A percentile compares a stretch with the other conserved stretches of the same genome.
Conservation (phyloP, 768 basidiomycete species). For the Mycena capillaripes region DNA sequence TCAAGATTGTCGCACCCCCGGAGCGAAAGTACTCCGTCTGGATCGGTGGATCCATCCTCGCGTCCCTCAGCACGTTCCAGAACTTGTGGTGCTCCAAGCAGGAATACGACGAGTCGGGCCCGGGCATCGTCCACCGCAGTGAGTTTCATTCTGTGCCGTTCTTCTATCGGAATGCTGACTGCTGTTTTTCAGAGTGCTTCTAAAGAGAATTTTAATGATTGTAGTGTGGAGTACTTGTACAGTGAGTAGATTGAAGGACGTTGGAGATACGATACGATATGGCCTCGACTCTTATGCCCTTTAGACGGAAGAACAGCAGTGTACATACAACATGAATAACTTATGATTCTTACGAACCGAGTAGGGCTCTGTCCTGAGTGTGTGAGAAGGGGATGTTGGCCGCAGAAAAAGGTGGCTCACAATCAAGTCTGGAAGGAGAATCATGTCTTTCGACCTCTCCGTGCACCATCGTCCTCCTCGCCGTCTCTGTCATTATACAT, state of each 20-base stretch:
- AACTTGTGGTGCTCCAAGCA: constrained; percentile 39
- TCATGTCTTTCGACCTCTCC: too few relatives aligned
- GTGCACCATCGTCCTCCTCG: too few relatives aligned
- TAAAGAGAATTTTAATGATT: constrained; percentile 19
- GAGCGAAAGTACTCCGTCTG: constrained; percentile 74
- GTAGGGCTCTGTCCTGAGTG: too few relatives aligned
- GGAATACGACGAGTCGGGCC: constrained; percentile 50
- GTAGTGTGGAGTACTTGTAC: constrained; percentile 26
- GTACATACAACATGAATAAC: too few relatives aligned
- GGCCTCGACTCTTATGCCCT: background rate
- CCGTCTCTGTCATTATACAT: constrained; percentile 50
- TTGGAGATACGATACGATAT: too few relatives aligned
- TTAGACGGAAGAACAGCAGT: too few relatives aligned
- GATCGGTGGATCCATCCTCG: constrained; percentile 37
- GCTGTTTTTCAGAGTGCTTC: constrained; percentile 36
- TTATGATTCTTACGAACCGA: too few relatives aligned
- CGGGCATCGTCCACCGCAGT: constrained; percentile 63
- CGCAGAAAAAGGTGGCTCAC: too few relatives aligned
- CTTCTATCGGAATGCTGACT: background rate
- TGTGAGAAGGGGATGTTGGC: too few relatives aligned
- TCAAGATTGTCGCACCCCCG: constrained; percentile 71
- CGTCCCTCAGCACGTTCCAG: constrained; percentile 37
- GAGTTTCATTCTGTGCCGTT: constrained; percentile 7
- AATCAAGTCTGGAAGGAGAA: too few relatives aligned
- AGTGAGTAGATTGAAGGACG: background rate